Evolutionary conservation across 495 filamentous ascomycete genomes (phyloP).

Genomic region (Lepidopterella palustris): DNA sequence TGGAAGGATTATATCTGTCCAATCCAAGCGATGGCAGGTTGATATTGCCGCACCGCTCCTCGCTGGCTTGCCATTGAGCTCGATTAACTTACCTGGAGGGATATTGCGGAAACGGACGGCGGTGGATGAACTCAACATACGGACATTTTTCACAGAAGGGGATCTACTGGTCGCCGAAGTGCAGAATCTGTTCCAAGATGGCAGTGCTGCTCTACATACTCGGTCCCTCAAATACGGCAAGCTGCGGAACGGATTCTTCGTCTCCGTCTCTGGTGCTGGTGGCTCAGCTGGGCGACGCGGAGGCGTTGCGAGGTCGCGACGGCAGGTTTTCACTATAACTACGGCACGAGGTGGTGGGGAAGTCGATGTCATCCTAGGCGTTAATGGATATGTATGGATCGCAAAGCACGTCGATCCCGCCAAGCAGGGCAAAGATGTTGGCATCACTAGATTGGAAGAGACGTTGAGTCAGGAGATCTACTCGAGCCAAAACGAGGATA

Average conservation of each 20-base stretch:
- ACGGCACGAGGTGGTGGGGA: slow-evolving; percentile 62
- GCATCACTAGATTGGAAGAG: slow-evolving; percentile 81
- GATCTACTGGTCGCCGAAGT: slow-evolving; percentile 88
- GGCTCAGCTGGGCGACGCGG: slow-evolving; percentile 45
- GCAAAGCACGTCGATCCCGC: slow-evolving; percentile 62
- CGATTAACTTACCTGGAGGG: slow-evolving; percentile 92
- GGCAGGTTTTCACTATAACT: slow-evolving; percentile 80
- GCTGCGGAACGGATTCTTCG: slow-evolving; percentile 82
- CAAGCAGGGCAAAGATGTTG: slow-evolving; percentile 46
- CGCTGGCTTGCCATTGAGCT: slow-evolving; percentile 71
- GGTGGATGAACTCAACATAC: slow-evolving; percentile 91
- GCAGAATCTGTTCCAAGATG: slow-evolving; percentile 74
- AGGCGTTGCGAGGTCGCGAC: slow-evolving; percentile 70
- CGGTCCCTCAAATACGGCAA: slow-evolving; percentile 89
- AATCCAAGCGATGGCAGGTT: slow-evolving; percentile 84
- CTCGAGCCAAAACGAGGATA: slow-evolving; percentile 83
- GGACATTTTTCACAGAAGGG: slow-evolving; percentile 85
- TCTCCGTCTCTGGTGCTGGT: slow-evolving; percentile 70
- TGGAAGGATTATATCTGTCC: slow-evolving; percentile 87
- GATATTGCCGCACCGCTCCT: slow-evolving; percentile 81
- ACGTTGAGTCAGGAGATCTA: slow-evolving; percentile 66
- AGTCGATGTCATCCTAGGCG: slow-evolving; percentile 81
- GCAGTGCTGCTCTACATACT: slow-evolving; percentile 80
- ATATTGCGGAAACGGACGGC: slow-evolving; percentile 85
- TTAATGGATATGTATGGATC: slow-evolving; percentile 96